Conservation (phyloP, 805 yeast genomes). For the Metschnikowia borealis region DNA sequence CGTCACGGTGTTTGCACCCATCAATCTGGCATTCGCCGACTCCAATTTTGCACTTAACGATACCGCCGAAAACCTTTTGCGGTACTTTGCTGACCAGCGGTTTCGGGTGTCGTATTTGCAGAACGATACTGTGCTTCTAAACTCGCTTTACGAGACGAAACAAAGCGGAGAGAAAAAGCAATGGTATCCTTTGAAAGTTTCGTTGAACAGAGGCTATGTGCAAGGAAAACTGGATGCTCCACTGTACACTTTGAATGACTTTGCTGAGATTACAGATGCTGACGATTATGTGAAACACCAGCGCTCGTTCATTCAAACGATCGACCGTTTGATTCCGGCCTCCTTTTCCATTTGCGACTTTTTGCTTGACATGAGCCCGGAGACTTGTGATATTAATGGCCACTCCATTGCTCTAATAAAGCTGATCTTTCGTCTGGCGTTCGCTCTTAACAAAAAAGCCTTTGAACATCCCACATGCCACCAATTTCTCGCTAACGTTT, state of each 20-base stretch:
- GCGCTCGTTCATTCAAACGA: conserved; percentile 63
- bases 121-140: conserved; percentile 22
- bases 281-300: conserved; percentile 60
- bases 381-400: conserved; percentile 13
- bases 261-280: conserved; percentile 49
- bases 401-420: conserved; percentile 25
- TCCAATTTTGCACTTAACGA: conserved; percentile 18
- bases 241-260: conserved; percentile 39
- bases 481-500: conserved; percentile 21
- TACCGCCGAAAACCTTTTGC: conserved; percentile 13
- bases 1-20: conserved; percentile 76
- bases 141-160: conserved; percentile 25
- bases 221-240: conserved; percentile 24
- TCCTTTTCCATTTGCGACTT: conserved; percentile 35
- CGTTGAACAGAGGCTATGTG: conserved; percentile 13
- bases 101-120: conserved; percentile 31
- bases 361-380: conserved; percentile 19
- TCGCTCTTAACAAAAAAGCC: conserved; percentile 6
- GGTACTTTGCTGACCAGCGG: conserved; percentile 33
- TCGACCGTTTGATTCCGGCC: conserved; percentile 42
- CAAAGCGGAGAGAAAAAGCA: neutral
- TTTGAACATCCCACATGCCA: conserved; percentile 21
- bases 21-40: conserved; percentile 66
- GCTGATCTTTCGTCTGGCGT: conserved; percentile 27
- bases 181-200: conserved; percentile 13